A percentile compares a stretch with the other conserved stretches of the same genome.
These are phyloP conservation scores for Saccharomycopsis hybrid DNA, from an alignment of 1,139 yeast species.

Conservation along the genomic window DNA sequence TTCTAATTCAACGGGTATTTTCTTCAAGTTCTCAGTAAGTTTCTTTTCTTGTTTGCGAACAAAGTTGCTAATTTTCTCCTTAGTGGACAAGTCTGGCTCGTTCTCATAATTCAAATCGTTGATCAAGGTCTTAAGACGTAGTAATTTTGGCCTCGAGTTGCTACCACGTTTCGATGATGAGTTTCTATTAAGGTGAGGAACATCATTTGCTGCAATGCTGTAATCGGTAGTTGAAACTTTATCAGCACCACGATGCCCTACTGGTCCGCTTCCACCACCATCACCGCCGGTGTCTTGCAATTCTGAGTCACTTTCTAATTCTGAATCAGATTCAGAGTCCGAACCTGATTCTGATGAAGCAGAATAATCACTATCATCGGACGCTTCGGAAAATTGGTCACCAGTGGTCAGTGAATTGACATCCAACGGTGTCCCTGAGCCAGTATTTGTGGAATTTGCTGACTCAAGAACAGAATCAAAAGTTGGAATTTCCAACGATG, in stretches of 20 bases:
- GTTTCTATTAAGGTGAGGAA: no score
- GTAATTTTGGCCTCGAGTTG: conserved; percentile 11
- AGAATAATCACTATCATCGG: neutral
- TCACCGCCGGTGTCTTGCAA: no score
- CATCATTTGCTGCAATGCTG: neutral
- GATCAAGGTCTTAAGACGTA: conserved; percentile 17
- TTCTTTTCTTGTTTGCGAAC: conserved; percentile 17
- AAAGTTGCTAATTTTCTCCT: conserved; percentile 15
- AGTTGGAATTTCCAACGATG: no score
- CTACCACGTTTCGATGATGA: conserved; percentile 5
- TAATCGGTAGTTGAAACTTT: neutral
- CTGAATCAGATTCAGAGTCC: conserved; percentile 18
- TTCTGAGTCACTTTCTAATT: conserved; percentile 20
- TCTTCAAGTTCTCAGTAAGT: conserved; percentile 9
- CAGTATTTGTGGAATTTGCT: neutral
- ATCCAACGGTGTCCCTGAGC: neutral
- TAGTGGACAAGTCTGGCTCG: conserved; percentile 19
- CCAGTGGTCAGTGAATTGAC: no score
- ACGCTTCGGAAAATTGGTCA: neutral
- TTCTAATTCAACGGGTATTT: conserved; percentile 11
- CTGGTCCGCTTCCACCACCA: neutral
- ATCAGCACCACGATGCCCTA: no score
- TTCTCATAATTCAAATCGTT: conserved; percentile 16
- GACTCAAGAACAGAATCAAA: neutral
- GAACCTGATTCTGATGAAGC: conserved; percentile 1